phyloP scores from a whole-genome alignment of 495 filamentous ascomycete species.

The Penicillium taxi region DNA sequence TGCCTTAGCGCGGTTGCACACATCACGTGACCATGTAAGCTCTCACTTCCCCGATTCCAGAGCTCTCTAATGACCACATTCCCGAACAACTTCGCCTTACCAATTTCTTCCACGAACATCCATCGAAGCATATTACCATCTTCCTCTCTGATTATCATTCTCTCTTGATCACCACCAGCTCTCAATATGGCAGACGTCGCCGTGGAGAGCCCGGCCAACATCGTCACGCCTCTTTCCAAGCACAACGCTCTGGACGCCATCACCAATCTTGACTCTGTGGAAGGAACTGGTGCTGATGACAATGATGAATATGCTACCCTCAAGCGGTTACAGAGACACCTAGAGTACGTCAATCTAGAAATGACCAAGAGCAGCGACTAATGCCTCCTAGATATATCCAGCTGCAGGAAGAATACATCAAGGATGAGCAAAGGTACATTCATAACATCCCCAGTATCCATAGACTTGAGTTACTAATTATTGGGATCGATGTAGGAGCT shows the following conservation, averaged over 20 bases:
- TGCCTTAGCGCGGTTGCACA: not conserved
- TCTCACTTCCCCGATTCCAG: conserved; percentile 2
- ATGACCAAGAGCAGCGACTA: conserved; percentile 14
- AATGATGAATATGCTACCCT: conserved; percentile 90
- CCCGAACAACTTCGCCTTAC: not conserved
- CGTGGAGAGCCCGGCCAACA: conserved; percentile 71
- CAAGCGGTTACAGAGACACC: conserved; percentile 90
- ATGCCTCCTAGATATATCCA: conserved; percentile 70
- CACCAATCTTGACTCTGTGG: conserved; percentile 80
- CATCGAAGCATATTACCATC: not conserved
- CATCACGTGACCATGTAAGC: conserved; percentile 4
- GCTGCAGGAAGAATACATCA: conserved; percentile 99
- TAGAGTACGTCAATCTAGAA: conserved; percentile 56
- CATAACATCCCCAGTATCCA: not conserved
- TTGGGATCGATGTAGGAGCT: conserved; percentile 69
- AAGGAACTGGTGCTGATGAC: conserved; percentile 70
- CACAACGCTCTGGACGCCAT: conserved; percentile 69
- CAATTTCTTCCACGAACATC: not conserved
- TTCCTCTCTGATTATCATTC: not conserved
- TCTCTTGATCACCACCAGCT: not conserved
- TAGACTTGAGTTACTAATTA: too few relatives aligned
- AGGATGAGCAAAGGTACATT: conserved; percentile 89
- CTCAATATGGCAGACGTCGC: conserved; percentile 71
- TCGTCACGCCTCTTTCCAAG: conserved; percentile 67
- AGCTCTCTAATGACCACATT: conserved; percentile 4